Base-by-base conservation (phyloP, 2,329 filamentous ascomycete genomes). In the Trichophyton benhamiae region DNA sequence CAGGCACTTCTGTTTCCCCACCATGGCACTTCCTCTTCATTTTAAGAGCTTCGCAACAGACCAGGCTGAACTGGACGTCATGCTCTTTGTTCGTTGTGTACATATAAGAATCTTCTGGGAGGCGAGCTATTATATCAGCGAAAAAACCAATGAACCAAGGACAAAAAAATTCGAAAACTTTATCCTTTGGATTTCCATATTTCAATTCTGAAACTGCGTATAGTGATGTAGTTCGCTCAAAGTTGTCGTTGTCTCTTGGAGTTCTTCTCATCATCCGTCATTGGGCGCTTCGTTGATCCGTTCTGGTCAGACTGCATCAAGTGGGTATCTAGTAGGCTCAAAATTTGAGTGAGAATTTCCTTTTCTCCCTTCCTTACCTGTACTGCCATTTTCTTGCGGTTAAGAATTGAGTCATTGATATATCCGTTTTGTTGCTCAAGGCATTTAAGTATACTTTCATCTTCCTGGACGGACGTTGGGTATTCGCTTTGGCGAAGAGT, bases 281-380 rank as follows among this genome's bases (percentile, higher is more conserved):
- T 68, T 53, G 66, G 63, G 48, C 73, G 68, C 63, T 76, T 76
- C 30, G 68, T 58, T 11, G 64, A 48, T 9, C 69, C 67, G 15
- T 61, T n/a, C 38, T 57, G 11, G 61, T 38, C 30, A 5, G 41
- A 7, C 27, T 48, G 66, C 68, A 62, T 67, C 70, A 58, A 72
- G 75, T 42, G 27, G 36, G 55, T 25, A 60, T 66, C 58, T 62
- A 36, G 69, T 63, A 58, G 68, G 65, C 6, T 67, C 58, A 81
- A 77, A 1, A 84, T 77, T 67, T 83, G 79, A 61, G 78, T 73
- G 25, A 91, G 69, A 4, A 91, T 76, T 66, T 80, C 79, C 71
- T 90, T 90, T 73, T 92, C 88, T 13, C 88, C 88, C 2, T 85
- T 73, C 63, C 88, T 81, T 41, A 91, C 86, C 58, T 82, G 76